Percentiles rank a stretch among this genome's conserved stretches.
These are phyloP conservation scores for Marasmius oreades DNA, from an alignment of 1,284 basidiomycete genomes.

Conservation along the genomic window DNA sequence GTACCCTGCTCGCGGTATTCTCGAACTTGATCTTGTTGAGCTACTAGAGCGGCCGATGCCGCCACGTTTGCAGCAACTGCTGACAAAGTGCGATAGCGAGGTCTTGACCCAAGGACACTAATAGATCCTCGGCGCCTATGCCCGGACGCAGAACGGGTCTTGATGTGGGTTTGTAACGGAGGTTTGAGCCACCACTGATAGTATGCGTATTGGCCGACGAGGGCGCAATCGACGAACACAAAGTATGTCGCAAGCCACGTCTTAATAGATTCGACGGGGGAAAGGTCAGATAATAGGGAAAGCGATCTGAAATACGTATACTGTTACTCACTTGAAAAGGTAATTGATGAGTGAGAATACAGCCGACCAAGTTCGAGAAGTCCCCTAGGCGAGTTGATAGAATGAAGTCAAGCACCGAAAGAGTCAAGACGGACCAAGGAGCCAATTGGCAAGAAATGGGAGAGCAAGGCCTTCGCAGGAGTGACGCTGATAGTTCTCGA, in stretches of 20 bases:
- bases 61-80: conserved; percentile 66
- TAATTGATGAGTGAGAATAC: conserved; percentile 87
- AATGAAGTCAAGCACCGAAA: not conserved
- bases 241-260: conserved; percentile 89
- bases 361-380: conserved; percentile 85
- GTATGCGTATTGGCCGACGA: conserved; percentile 79
- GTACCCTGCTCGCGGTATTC: conserved; percentile 20
- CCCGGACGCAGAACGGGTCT: conserved; percentile 38
- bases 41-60: conserved; percentile 59
- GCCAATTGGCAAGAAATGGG: conserved; percentile 89
- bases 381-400: conserved; percentile 56
- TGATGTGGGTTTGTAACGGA: conserved; percentile 28
- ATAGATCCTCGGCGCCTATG: conserved; percentile 38
- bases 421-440: conserved; percentile 60
- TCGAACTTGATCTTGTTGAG: conserved; percentile 47
- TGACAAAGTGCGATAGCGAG: conserved; percentile 67
- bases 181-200: conserved; percentile 40
- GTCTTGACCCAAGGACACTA: conserved; percentile 39
- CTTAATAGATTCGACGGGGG: conserved; percentile 34
- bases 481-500: conserved; percentile 72
- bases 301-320: not conserved
- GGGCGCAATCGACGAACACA: conserved; percentile 70
- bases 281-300: conserved; percentile 8
- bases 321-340: conserved; percentile 77
- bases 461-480: conserved; percentile 86